Conservation (phyloP, 345 rosid genomes). For the Ceriops zippeliana region DNA sequence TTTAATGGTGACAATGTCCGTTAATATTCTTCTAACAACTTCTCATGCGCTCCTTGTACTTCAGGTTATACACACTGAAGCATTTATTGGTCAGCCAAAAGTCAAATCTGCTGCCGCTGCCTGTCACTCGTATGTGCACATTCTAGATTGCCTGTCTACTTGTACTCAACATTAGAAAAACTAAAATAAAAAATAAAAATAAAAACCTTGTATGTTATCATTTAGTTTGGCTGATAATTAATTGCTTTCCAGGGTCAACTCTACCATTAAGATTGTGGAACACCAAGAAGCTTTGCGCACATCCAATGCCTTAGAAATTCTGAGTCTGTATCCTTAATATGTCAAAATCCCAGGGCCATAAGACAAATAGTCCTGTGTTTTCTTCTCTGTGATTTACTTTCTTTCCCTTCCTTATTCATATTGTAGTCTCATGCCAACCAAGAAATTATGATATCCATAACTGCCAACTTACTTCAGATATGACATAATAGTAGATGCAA, state of each 20-base stretch:
- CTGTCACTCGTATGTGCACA: constrained; percentile 65
- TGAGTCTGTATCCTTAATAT: constrained; percentile 76
- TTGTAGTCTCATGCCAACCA: neutral
- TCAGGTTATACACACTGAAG: constrained; percentile 94
- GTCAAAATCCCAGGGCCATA: neutral
- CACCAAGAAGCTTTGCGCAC: constrained; percentile 76
- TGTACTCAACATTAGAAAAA: neutral
- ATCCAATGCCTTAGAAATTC: constrained; percentile 81
- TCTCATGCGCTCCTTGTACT: neutral
- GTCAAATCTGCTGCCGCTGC: constrained; percentile 90
- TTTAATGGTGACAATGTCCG: neutral
- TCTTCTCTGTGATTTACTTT: neutral
- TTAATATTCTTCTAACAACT: constrained; percentile 2
- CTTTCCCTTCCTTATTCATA: neutral
- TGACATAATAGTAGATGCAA: constrained; percentile 83
- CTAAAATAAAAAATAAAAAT: too few relatives aligned
- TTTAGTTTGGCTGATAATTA: neutral
- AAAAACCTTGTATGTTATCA: neutral
- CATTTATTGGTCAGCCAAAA: constrained; percentile 80
- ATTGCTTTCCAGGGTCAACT: constrained; percentile 59
- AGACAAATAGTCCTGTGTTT: neutral
- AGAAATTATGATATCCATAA: constrained; percentile 32
- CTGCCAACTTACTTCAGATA: constrained; percentile 49
- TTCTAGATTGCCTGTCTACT: neutral
- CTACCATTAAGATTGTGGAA: constrained; percentile 64